Conservation (phyloP, 768 basidiomycete genomes). For the Hypsizygus marmoreus region DNA sequence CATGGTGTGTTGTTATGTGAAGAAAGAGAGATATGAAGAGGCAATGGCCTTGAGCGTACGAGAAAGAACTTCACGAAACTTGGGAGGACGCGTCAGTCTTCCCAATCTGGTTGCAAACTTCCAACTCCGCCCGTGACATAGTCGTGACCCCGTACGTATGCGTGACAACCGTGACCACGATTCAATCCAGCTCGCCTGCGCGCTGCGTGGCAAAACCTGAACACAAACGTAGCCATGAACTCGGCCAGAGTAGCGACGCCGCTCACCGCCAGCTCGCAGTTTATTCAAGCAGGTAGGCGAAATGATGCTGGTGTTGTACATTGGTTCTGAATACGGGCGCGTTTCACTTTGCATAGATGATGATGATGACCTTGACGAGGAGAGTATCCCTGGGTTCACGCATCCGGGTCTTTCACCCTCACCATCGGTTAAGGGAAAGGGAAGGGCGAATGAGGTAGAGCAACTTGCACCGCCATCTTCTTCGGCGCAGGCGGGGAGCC, state of each 20-base stretch:
- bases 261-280: conserved; percentile 66
- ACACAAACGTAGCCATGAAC: conserved; percentile 34
- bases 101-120: conserved; percentile 32
- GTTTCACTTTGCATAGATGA: conserved; percentile 49
- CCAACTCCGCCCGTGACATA: conserved; percentile 27
- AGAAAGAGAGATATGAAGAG: background rate
- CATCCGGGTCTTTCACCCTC: conserved; percentile 58
- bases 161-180: conserved; percentile 21
- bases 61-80: conserved; percentile 4
- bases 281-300: conserved; percentile 75
- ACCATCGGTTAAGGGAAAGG: conserved; percentile 73
- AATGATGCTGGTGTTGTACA: background rate
- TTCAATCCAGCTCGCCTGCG: conserved; percentile 19
- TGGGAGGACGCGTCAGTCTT: conserved; percentile 54
- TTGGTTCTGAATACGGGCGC: too few species aligned
- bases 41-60: conserved; percentile 4
- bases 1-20: conserved; percentile 16
- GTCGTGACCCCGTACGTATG: conserved; percentile 22
- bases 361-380: conserved; percentile 84
- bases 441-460: conserved; percentile 58
- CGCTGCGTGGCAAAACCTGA: conserved; percentile 29
- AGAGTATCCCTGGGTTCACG: conserved; percentile 77
- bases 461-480: conserved; percentile 48
- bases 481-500: conserved; percentile 31
- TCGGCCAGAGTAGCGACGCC: conserved; percentile 45